Evolutionary conservation across 768 basidiomycete genomes (phyloP).

Genomic region (Mycena leptocephala): DNA sequence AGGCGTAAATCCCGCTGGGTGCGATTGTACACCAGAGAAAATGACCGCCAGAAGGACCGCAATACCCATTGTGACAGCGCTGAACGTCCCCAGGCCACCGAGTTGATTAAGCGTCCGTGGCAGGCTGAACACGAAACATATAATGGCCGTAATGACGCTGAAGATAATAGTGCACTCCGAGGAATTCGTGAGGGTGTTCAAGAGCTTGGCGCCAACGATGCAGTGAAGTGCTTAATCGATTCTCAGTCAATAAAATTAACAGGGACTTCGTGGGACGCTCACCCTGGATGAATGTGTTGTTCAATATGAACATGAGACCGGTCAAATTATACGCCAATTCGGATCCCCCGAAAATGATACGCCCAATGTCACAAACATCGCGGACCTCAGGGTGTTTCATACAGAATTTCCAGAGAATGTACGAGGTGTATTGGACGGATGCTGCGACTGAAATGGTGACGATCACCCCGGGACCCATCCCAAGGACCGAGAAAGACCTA

Average conservation of each 20-base stretch:
- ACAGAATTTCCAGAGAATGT: constrained; percentile 62
- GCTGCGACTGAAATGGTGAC: constrained; percentile 58
- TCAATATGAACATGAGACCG: constrained; percentile 67
- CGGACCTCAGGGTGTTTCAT: constrained; percentile 65
- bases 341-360: constrained; percentile 63
- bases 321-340: constrained; percentile 65
- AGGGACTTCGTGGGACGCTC: not conserved
- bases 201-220: constrained; percentile 61
- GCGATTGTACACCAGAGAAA: constrained; percentile 57
- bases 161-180: constrained; percentile 59
- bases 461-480: constrained; percentile 60
- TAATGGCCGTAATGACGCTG: constrained; percentile 49
- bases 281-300: constrained; percentile 72
- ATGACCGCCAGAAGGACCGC: constrained; percentile 61
- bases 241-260: no score
- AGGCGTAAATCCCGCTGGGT: constrained; percentile 58
- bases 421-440: constrained; percentile 60
- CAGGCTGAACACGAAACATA: constrained; percentile 60
- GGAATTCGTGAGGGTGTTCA: constrained; percentile 63
- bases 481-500: constrained; percentile 56
- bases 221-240: constrained; percentile 50
- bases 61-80: constrained; percentile 63
- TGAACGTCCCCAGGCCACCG: constrained; percentile 57
- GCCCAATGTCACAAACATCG: constrained; percentile 69
- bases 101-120: constrained; percentile 63